Evolutionary conservation across 805 yeast species (phyloP).

Genomic region (Teunomyces lycoperdinae): DNA sequence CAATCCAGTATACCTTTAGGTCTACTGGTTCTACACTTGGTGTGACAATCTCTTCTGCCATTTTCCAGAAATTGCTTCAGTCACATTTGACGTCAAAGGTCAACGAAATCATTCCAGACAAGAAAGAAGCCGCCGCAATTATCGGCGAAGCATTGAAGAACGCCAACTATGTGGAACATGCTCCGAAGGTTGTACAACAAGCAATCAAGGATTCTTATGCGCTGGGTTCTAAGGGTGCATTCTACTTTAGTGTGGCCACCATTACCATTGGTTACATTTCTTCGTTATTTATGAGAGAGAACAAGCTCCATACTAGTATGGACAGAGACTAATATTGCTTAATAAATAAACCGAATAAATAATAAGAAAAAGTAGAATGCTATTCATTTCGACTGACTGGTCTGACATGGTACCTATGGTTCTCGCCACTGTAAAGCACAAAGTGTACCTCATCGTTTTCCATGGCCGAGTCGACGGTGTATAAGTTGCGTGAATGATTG

Average conservation of each 20-base stretch:
- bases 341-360: neutral
- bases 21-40: constrained; percentile 87
- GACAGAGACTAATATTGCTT: constrained; percentile 29
- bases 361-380: neutral
- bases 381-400: neutral
- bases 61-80: constrained; percentile 53
- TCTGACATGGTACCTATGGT: constrained; percentile 20
- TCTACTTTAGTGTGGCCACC: constrained; percentile 44
- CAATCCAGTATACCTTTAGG: constrained; percentile 85
- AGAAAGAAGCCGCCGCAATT: constrained; percentile 39
- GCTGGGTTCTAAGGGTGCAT: constrained; percentile 51
- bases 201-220: constrained; percentile 53
- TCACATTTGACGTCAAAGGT: constrained; percentile 14
- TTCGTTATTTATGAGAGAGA: constrained; percentile 53
- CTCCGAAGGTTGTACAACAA: constrained; percentile 50
- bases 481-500: constrained; percentile 10
- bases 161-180: constrained; percentile 50
- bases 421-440: constrained; percentile 16
- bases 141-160: constrained; percentile 54
- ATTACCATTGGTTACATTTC: constrained; percentile 40
- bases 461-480: constrained; percentile 3
- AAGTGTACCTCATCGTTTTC: constrained; percentile 6
- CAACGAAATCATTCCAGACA: constrained; percentile 19
- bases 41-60: constrained; percentile 64
- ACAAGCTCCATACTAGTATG: constrained; percentile 52